These are phyloP conservation scores for Iris macrosiphon DNA, from an alignment of 106 monocot genomes.

Conservation along the genomic window DNA sequence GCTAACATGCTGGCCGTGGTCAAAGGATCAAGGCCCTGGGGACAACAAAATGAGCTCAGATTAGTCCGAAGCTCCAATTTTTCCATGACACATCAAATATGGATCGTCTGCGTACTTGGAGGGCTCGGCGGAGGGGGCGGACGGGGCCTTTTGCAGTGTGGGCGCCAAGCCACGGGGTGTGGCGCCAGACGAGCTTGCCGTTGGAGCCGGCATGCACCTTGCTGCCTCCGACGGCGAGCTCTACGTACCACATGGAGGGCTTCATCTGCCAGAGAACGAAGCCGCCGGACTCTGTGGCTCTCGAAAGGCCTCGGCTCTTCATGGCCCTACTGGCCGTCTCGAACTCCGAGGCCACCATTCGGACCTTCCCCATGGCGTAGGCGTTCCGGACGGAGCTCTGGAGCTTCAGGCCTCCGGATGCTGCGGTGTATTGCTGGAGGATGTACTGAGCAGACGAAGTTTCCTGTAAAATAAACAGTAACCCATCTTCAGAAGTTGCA, in stretches of 20 bases:
- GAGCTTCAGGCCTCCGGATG: conserved; percentile 72
- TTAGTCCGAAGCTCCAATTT: neutral
- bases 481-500: neutral
- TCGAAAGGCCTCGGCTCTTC: conserved; percentile 36
- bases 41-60: neutral
- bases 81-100: neutral
- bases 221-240: conserved; percentile 94
- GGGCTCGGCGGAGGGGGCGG: conserved; percentile 86
- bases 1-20: conserved; percentile 88
- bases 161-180: conserved; percentile 97
- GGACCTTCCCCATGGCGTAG: conserved; percentile 82
- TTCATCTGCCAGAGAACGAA: conserved; percentile 98
- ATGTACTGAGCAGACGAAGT: conserved; percentile 93
- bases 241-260: conserved; percentile 99
- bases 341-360: conserved; percentile 84
- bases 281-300: conserved; percentile 66
- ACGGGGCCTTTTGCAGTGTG: conserved; percentile 97
- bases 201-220: conserved; percentile 98
- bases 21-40: conserved; percentile 89
- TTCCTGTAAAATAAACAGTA: conserved; percentile 34
- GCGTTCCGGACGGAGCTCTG: conserved; percentile 68
- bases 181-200: conserved; percentile 95
- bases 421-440: conserved; percentile 90
- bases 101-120: conserved; percentile 45
- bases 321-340: conserved; percentile 65